Percentiles rank a stretch among this genome's conserved stretches.
Evolutionary conservation across 2,329 filamentous ascomycete species (phyloP).

Genomic region (Ceratocystis ficicola): DNA sequence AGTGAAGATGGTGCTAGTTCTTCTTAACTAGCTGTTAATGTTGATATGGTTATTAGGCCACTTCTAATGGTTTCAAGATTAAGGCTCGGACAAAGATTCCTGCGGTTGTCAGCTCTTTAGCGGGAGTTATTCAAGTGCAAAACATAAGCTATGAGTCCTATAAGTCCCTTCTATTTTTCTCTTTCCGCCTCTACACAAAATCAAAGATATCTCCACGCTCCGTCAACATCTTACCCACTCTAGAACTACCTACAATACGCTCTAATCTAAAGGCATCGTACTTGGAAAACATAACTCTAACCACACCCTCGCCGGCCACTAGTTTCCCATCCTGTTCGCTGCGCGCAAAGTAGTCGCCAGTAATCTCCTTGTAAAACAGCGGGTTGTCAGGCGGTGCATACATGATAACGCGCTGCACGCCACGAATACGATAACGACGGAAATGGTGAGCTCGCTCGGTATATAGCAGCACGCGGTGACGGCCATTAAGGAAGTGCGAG

Average conservation of each 20-base stretch:
- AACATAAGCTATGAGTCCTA: no score
- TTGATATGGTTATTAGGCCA: no score
- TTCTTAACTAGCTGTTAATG: no score
- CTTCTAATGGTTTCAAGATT: no score
- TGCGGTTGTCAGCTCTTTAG: no score
- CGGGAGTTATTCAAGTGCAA: no score
- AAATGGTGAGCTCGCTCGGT: constrained; percentile 97
- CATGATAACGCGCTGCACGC: constrained; percentile 73
- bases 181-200: constrained; percentile 53
- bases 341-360: constrained; percentile 51
- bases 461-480: constrained; percentile 76
- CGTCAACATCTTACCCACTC: constrained; percentile 70
- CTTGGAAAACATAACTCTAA: constrained; percentile 62
- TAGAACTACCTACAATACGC: constrained; percentile 68
- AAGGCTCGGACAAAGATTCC: no score
- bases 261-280: constrained; percentile 86
- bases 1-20: no score
- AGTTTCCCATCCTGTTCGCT: constrained; percentile 45
- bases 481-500: constrained; percentile 73
- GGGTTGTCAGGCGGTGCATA: constrained; percentile 87
- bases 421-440: constrained; percentile 69
- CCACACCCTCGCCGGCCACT: constrained; percentile 47
- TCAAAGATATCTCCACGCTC: constrained; percentile 88
- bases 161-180: neutral
- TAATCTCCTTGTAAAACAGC: constrained; percentile 64